Evolutionary conservation across 257 asterid genomes (phyloP), one percentile per base, ranked within the genome.

Genomic region (Linderniella brevidens): DNA sequence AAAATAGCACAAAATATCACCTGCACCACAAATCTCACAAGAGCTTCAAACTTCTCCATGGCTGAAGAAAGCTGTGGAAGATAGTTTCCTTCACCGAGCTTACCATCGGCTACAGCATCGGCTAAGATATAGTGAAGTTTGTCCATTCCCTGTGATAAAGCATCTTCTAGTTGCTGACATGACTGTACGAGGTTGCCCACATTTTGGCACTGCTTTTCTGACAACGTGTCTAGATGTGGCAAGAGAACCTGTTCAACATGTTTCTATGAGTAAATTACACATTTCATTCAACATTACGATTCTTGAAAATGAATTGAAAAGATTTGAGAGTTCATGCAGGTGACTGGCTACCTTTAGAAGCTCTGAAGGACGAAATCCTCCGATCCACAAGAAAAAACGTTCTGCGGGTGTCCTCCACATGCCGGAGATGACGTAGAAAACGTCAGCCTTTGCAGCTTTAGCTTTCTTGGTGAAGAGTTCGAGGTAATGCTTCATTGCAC

Each of bases 141-240:
- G 0, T 76, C 93, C 87, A 80, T 70, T 50, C 98, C 98, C 48
- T 76, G 90, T 13, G 98, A 61, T 59, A 88, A 62, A 8, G 98
- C 95, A 58, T 88, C 98, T 52, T 88, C 98, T 19, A 77, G 76
- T 70, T 88, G 98, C 68, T 80, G 90, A 63, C 96, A 84, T 15
- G 86, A 72, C 49, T 73, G 94, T 42, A 55, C 56, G 12, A 88
- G 93, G 32, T 61, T 71, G 13, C 53, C 3, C 43, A 85, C 59
- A 1, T 72, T 77, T 48, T 37, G 15, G 9, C 50, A 40, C 53
- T 84, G 96, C 44, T 74, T 72, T n/a, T 77, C 82, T 1, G 80
- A 45, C 63, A 88, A 54, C 1, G 83, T 80, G 55, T 69, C 77
- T 18, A 88, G 53, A 64, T 75, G 78, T 35, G 90, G 93, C n/a